Evolutionary conservation across 176 grass and related monocot species (phyloP).

Genomic region (Carex parvula): DNA sequence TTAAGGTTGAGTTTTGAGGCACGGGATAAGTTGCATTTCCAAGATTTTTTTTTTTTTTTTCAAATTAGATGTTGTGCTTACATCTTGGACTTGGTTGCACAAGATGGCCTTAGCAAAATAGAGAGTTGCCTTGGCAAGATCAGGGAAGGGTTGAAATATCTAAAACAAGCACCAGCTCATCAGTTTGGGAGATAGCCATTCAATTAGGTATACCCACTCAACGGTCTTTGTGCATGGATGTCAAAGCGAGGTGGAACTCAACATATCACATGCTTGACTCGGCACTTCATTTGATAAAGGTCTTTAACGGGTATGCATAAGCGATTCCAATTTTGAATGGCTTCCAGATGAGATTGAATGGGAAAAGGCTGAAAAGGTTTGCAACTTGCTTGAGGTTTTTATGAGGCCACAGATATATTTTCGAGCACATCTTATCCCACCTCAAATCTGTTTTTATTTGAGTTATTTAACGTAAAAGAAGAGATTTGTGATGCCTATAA

Average conservation of each 20-base stretch:
- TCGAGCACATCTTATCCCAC: slow-evolving; percentile 2
- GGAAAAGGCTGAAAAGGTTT: slow-evolving; percentile 17
- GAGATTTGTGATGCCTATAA: neutral
- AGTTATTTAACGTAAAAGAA: slow-evolving; percentile 13
- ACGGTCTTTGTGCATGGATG: neutral
- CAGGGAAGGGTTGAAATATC: neutral
- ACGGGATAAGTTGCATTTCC: neutral
- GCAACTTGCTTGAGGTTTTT: slow-evolving; percentile 11
- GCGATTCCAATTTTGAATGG: neutral
- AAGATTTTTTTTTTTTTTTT: neutral
- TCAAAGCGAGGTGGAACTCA: neutral
- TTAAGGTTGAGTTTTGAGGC: neutral
- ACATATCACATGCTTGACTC: neutral
- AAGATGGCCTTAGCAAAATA: too few relatives aligned
- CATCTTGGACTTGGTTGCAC: too few relatives aligned
- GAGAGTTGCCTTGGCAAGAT: too few relatives aligned
- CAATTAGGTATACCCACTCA: neutral
- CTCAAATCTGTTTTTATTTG: neutral
- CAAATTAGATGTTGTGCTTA: neutral
- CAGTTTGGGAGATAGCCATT: neutral
- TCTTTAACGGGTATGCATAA: neutral
- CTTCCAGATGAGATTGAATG: neutral
- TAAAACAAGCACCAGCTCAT: neutral
- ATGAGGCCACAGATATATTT: neutral
- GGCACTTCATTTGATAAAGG: neutral